Conservation (phyloP, 768 basidiomycete species). For the Termitomyces bulborhizus region DNA sequence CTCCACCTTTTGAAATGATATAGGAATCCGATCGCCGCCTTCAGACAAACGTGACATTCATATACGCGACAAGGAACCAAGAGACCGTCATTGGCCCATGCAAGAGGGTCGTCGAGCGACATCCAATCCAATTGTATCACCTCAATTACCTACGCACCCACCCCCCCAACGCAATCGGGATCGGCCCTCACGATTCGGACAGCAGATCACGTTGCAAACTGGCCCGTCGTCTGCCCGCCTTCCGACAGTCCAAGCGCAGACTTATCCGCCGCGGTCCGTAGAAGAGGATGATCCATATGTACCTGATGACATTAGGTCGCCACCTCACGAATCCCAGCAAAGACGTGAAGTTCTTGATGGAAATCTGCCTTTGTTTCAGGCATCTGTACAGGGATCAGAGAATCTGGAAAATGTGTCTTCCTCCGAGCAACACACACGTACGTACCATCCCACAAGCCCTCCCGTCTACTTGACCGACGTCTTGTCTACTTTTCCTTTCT, state of each 20-base stretch:
- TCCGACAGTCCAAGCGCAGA: neutral
- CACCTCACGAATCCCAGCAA: conserved; percentile 6
- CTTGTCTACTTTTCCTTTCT: conserved; percentile 13
- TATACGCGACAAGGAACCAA: neutral
- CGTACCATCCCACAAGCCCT: conserved; percentile 20
- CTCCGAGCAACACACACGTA: conserved; percentile 23
- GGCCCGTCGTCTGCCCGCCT: neutral
- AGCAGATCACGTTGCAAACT: conserved; percentile 1
- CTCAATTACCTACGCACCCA: conserved; percentile 6
- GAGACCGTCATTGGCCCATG: neutral
- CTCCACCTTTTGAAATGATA: conserved; percentile 28
- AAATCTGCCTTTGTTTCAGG: conserved; percentile 5
- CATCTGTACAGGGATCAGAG: conserved; percentile 8
- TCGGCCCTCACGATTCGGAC: conserved; percentile 21
- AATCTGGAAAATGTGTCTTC: conserved; percentile 12
- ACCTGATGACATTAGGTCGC: conserved; percentile 16
- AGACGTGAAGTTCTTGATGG: conserved; percentile 6
- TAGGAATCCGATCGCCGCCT: conserved; percentile 44
- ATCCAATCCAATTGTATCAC: neutral
- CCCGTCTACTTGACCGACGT: conserved; percentile 14
- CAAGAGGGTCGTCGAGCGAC: conserved; percentile 1
- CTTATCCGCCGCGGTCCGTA: neutral
- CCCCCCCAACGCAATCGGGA: conserved; percentile 13
- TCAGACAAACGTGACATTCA: conserved; percentile 24
- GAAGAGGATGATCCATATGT: conserved; percentile 18